Evolutionary conservation across 129 eudicot genomes (phyloP), one percentile per base, ranked within the genome.

Genomic region (Scalesia atractyloides): DNA sequence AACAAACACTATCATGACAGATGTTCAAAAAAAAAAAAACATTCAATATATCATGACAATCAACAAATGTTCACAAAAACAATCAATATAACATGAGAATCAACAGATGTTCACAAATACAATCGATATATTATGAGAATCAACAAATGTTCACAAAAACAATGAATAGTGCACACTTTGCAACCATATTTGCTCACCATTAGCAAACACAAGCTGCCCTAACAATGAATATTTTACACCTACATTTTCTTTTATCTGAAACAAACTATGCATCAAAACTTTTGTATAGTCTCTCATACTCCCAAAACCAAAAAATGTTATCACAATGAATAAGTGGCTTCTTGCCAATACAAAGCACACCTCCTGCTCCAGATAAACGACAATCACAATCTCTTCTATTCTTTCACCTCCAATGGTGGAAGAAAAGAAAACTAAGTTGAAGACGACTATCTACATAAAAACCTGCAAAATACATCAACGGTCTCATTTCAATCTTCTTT

Each of bases 181-280:
- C 82, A 78, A 64, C 51, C 82, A 66, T 51, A 53, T 77, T 50
- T 24, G 72, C 82, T 78, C 77, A 66, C 67, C 82, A 78, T 70
- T 70, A 77, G 66, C 60, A 70, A 51, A n/a, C 46, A 77, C 26
- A 59, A 71, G 56, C 58, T 48, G 34, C 53, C 36, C 53, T 61
- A n/a, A n/a, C 58, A 78, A 71, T 41, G 61, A 70, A 78, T 71
- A 77, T 63, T 24, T 66, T 75, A 46, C 53, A 63, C 41, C 80
- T 76, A 58, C 30, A 47, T 24, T 59, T 68, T 68, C 60, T 70
- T 33, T 66, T 48, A 39, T 39, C 37, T 50, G 56, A 22, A 37
- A 61, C 73, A 51, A 77, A 62, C 76, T 69, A 77, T 37, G 69
- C 36, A 49, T 49, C 18, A 13, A 46, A 77, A 63, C 64, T 3